A percentile compares a stretch with the other conserved stretches of the same genome.
These are phyloP conservation scores for Magnolia changhungtana DNA, from an alignment of 164 flowering plant genomes.

Conservation along the genomic window DNA sequence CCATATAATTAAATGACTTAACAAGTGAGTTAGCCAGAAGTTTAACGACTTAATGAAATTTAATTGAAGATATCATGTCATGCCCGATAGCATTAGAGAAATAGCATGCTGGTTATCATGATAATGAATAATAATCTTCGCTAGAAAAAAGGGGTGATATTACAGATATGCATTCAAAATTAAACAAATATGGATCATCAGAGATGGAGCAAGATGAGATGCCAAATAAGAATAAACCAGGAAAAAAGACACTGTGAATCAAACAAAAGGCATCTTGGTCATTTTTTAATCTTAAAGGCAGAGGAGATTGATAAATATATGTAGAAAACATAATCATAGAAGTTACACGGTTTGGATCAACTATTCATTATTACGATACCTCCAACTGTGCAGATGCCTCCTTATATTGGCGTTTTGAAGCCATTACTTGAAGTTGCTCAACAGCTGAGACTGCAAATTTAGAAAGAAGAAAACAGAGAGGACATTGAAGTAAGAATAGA, in stretches of 20 bases:
- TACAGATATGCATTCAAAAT: neutral
- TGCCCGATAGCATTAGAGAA: too few relatives aligned
- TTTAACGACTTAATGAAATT: too few relatives aligned
- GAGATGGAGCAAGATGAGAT: neutral
- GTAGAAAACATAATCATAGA: neutral
- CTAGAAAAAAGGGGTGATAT: neutral
- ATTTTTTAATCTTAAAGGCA: neutral
- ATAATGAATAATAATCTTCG: too few relatives aligned
- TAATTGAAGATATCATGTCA: too few relatives aligned
- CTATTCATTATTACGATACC: constrained; percentile 34
- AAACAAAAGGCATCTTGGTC: neutral
- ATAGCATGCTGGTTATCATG: neutral
- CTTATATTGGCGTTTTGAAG: constrained; percentile 91
- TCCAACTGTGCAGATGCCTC: constrained; percentile 99
- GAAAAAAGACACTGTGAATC: neutral
- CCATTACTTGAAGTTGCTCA: constrained; percentile 97
- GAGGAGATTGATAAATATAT: neutral
- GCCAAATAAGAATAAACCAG: neutral
- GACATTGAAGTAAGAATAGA: constrained; percentile 1
- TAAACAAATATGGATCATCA: neutral
- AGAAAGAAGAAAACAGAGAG: constrained; percentile 2
- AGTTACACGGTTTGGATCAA: neutral
- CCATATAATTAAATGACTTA: too few relatives aligned
- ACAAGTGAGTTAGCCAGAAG: too few relatives aligned
- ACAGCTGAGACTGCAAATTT: constrained; percentile 82